phyloP scores from a whole-genome alignment of 345 rosid genomes.

The Euphorbia peplus region DNA sequence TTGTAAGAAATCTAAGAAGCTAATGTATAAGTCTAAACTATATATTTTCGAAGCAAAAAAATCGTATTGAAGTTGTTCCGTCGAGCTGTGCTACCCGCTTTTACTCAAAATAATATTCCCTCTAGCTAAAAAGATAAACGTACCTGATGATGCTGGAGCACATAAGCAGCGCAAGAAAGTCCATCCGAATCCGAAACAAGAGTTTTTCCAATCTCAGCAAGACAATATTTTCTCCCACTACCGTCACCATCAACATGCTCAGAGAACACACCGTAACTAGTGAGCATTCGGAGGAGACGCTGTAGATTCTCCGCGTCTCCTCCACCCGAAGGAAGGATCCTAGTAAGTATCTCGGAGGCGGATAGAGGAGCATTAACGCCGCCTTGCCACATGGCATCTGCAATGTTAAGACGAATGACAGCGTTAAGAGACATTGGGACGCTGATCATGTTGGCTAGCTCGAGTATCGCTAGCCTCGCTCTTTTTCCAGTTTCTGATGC shows the following conservation, averaged over 20 bases:
- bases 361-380: slow-evolving; percentile 75
- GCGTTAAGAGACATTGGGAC: slow-evolving; percentile 93
- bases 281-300: slow-evolving; percentile 81
- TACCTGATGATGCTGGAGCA: slow-evolving; percentile 95
- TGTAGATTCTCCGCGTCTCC: slow-evolving; percentile 69
- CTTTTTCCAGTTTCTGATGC: slow-evolving; percentile 50
- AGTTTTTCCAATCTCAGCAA: slow-evolving; percentile 71
- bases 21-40: too few relatives aligned
- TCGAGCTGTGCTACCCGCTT: too few relatives aligned
- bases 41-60: too few relatives aligned
- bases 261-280: slow-evolving; percentile 68
- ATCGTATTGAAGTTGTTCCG: too few relatives aligned
- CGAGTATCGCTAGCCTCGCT: slow-evolving; percentile 62
- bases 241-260: slow-evolving; percentile 45
- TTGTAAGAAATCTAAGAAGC: too few relatives aligned
- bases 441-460: slow-evolving; percentile 89
- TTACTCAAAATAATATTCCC: too few relatives aligned
- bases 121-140: background rate
- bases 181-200: slow-evolving; percentile 68
- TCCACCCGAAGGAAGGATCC: slow-evolving; percentile 23
- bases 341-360: slow-evolving; percentile 68
- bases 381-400: slow-evolving; percentile 80
- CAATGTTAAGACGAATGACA: slow-evolving; percentile 58
- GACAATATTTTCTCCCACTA: slow-evolving; percentile 50
- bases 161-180: slow-evolving; percentile 70